Evolutionary conservation across 805 yeast species (phyloP).

Genomic region (Torulaspora gathmanii): DNA sequence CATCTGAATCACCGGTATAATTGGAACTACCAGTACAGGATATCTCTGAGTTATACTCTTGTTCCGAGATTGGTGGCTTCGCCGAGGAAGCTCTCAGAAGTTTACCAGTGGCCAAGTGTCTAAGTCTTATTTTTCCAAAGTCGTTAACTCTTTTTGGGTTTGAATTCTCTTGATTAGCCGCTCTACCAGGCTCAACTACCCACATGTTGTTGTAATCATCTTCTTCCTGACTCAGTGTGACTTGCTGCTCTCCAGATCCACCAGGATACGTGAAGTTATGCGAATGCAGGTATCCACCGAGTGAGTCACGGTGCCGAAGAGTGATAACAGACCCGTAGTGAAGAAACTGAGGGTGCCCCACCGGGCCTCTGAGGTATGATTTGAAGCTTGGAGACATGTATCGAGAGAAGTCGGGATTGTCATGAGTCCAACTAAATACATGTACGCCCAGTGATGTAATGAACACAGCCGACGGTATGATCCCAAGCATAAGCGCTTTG

Average conservation of each 20-base stretch:
- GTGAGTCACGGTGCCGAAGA: constrained; percentile 61
- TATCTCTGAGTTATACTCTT: constrained; percentile 84
- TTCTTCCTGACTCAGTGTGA: constrained; percentile 61
- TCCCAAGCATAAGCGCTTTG: constrained; percentile 42
- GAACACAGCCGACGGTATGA: constrained; percentile 58
- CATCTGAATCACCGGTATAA: constrained; percentile 61
- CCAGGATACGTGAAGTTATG: constrained; percentile 57
- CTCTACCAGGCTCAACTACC: constrained; percentile 49
- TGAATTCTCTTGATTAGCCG: constrained; percentile 27
- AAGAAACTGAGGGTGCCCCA: constrained; percentile 53
- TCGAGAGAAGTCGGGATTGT: constrained; percentile 26
- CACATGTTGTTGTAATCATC: constrained; percentile 66
- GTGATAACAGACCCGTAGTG: constrained; percentile 68
- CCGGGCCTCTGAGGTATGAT: constrained; percentile 44
- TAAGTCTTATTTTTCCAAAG: constrained; percentile 58
- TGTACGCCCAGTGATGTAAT: constrained; percentile 53
- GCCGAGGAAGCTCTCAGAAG: constrained; percentile 60
- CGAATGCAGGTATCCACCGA: constrained; percentile 79
- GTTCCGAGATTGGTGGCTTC: constrained; percentile 86
- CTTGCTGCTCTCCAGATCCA: constrained; percentile 74
- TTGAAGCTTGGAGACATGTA: constrained; percentile 66
- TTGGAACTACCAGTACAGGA: constrained; percentile 62
- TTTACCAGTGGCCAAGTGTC: constrained; percentile 64
- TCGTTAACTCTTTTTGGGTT: constrained; percentile 40
- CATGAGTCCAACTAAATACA: constrained; percentile 16